phyloP scores from a whole-genome alignment of 2,329 filamentous ascomycete species.

The Curvularia eragrostidis region DNA sequence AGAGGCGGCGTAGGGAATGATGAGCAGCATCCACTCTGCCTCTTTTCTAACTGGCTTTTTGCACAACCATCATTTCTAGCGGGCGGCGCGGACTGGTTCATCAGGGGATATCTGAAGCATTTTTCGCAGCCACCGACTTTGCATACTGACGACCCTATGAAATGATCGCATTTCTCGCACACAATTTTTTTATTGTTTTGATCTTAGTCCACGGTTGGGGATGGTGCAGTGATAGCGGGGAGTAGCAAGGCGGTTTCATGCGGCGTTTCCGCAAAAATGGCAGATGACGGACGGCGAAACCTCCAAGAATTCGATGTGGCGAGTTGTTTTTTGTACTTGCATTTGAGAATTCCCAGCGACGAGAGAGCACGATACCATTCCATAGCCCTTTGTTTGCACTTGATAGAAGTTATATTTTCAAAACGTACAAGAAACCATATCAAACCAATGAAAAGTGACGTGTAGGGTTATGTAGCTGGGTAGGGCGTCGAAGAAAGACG shows the following conservation, averaged over 20 bases:
- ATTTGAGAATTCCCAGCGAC: conserved; percentile 38
- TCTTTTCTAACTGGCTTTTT: conserved; percentile 7
- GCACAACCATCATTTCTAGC: conserved; percentile 28
- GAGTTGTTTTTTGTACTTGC: conserved; percentile 34
- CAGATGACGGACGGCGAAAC: conserved; percentile 1
- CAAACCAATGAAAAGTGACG: conserved; percentile 3
- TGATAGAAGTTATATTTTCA: conserved; percentile 15
- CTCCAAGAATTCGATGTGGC: conserved; percentile 8
- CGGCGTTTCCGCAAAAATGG: conserved; percentile 5
- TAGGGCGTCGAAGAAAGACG: not conserved
- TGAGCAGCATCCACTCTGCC: not conserved
- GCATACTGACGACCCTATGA: conserved; percentile 46
- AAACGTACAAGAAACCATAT: not conserved
- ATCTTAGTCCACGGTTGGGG: conserved; percentile 15
- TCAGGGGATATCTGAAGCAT: conserved; percentile 44
- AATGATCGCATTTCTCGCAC: conserved; percentile 26
- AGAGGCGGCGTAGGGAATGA: conserved; percentile 49
- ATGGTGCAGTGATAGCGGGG: not conserved
- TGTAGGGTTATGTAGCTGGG: conserved; percentile 30
- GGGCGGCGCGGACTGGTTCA: conserved; percentile 35
- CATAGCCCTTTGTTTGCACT: conserved; percentile 38
- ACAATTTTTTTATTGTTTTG: conserved; percentile 23
- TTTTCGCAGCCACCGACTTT: conserved; percentile 40
- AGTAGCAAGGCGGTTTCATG: conserved; percentile 11
- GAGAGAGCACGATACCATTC: conserved; percentile 47